Evolutionary conservation across 257 asterid species (phyloP), one percentile per base, ranked within the genome.

Genomic region (Linaria vulgaris): DNA sequence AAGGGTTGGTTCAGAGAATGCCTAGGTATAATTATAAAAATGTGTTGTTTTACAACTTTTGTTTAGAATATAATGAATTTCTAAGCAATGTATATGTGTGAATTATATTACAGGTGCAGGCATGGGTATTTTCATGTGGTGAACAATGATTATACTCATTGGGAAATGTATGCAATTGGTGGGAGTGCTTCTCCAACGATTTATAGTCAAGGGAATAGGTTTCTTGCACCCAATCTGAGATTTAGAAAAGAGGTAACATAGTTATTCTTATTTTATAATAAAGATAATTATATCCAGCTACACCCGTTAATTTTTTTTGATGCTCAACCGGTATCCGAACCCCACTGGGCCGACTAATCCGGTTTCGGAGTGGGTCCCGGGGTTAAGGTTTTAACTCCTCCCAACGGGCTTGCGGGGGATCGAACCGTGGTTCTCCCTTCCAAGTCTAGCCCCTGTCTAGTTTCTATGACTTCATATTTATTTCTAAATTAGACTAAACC

Each of bases 121-220:
- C 97, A 77, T 69, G 97, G 97, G 37, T 90, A 83, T 63, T 90
- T 90, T 63, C 95, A 90, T 55, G 97, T 87, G 55, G 97, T 89
- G 50, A 89, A 89, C 73, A 89, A 89, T 66, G 97, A 89, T 60
- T 89, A 89, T 46, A 90, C 94, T 3, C 95, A 85, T 17, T 90
- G 97, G 97, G 95, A 83, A 71, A 81, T 84, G 97, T 90, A 90
- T 72, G 97, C 95, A 0, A 78, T 90, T 69, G 95, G 97, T 3
- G 96, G 96, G 19, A 90, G 97, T 75, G 97, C 95, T 15, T 24
- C 89, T 20, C 97, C 95, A 9, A 90, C 95, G 6, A 87, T 90
- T 48, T 76, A 79, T 64, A 89, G 97, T 69, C 95, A 89, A 48
- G 97, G 97, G 16, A 89, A 89, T 1, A 76, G 95, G 61, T 90